Evolutionary conservation across 2,329 filamentous ascomycete species (phyloP).

Genomic region (Aspergillus sp.): DNA sequence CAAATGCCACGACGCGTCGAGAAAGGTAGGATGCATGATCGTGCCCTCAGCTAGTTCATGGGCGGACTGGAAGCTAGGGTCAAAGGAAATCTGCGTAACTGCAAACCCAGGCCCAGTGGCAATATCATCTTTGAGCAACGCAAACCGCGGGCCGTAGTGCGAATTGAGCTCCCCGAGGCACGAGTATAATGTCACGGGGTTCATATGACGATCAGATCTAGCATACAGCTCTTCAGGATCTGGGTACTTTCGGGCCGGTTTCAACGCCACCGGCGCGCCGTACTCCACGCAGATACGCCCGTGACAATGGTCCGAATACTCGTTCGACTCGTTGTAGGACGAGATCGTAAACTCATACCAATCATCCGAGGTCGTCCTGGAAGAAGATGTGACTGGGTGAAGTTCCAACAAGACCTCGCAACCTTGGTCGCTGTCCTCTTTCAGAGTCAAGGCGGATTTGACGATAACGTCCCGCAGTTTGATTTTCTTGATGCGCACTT

Average conservation of each 20-base stretch:
- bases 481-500: neutral
- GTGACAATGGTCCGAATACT: neutral
- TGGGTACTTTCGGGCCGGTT: neutral
- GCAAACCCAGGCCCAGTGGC: neutral
- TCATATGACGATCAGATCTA: neutral
- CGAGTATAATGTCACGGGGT: neutral
- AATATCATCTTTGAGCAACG: neutral
- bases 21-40: slow-evolving; percentile 1
- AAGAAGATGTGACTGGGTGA: neutral
- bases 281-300: neutral
- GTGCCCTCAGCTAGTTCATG: neutral
- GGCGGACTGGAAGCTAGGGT: neutral
- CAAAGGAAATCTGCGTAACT: neutral
- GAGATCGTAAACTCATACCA: neutral
- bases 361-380: neutral
- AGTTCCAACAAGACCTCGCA: neutral
- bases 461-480: neutral
- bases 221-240: neutral
- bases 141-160: neutral
- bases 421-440: neutral
- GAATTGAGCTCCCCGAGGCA: neutral
- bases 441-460: neutral
- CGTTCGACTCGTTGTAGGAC: neutral
- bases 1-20: slow-evolving; percentile 1
- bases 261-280: neutral